A percentile compares a stretch with the other conserved stretches of the same genome.
phyloP scores from a whole-genome alignment of 306 rosid species.

The Cucurbita argyrosperma region DNA sequence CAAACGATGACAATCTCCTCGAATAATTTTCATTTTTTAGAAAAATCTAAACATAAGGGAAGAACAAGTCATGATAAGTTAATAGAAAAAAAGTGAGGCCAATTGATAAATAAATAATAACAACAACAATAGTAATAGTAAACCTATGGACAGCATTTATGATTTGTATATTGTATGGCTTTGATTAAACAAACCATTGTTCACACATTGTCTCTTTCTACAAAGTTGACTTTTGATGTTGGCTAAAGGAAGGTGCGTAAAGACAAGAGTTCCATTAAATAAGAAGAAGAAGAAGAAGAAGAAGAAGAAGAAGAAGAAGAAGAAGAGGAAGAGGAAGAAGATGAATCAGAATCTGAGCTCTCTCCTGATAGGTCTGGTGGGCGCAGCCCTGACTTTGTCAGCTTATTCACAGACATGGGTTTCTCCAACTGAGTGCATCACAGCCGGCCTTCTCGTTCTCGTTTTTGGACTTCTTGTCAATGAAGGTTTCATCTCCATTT shows the following conservation, averaged over 20 bases:
- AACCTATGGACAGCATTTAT: too few species aligned
- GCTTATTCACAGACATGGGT: slow-evolving; percentile 53
- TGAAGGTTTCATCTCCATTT: slow-evolving; percentile 65
- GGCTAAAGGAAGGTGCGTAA: neutral
- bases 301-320: too few species aligned
- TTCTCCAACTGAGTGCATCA: slow-evolving; percentile 45
- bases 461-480: slow-evolving; percentile 48
- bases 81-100: too few species aligned
- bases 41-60: too few species aligned
- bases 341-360: slow-evolving; percentile 43
- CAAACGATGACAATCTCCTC: too few species aligned
- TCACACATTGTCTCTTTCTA: neutral
- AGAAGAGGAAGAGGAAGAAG: neutral
- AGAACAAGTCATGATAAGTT: too few species aligned
- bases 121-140: too few species aligned
- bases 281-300: neutral
- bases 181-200: neutral
- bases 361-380: slow-evolving; percentile 52
- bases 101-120: too few species aligned
- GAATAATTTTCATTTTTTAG: too few species aligned
- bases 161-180: neutral
- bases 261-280: neutral
- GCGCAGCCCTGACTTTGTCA: slow-evolving; percentile 48
- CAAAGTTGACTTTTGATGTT: neutral
- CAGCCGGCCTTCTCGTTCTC: slow-evolving; percentile 59